Evolutionary conservation across 768 basidiomycete species (phyloP).

Genomic region (Chlorophyllum brunneum): DNA sequence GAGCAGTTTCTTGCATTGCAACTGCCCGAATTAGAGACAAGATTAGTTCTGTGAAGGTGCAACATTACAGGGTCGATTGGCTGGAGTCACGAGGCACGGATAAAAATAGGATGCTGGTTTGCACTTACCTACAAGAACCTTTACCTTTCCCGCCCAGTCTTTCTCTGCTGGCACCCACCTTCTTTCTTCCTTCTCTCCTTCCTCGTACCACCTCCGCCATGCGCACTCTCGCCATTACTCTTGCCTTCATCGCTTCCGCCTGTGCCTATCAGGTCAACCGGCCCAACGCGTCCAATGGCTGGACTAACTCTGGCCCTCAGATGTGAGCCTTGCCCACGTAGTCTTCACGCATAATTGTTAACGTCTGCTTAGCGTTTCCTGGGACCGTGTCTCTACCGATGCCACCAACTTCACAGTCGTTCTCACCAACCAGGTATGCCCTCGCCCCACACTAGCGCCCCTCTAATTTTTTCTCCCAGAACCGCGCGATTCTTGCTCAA

Average conservation of each 20-base stretch:
- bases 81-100: neutral
- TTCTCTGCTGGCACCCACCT: conserved; percentile 15
- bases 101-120: no score
- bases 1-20: no score
- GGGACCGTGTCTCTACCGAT: conserved; percentile 68
- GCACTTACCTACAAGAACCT: conserved; percentile 20
- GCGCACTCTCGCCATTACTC: conserved; percentile 30
- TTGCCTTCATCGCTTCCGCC: conserved; percentile 50
- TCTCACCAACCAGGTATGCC: conserved; percentile 58
- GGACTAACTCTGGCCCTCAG: conserved; percentile 56
- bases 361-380: conserved; percentile 38
- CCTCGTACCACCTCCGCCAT: conserved; percentile 36
- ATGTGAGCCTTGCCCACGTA: conserved; percentile 25
- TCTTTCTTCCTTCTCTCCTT: conserved; percentile 17
- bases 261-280: conserved; percentile 60
- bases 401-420: conserved; percentile 62
- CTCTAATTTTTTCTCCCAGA: conserved; percentile 24
- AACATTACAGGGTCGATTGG: no score
- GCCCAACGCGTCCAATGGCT: conserved; percentile 45
- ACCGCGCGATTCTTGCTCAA: conserved; percentile 27
- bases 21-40: no score
- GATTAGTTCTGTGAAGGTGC: no score
- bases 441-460: neutral
- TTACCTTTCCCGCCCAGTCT: conserved; percentile 7
- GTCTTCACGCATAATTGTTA: neutral